Base-by-base conservation (phyloP, 2,329 filamentous ascomycete genomes). In the Fusarium sp. region DNA sequence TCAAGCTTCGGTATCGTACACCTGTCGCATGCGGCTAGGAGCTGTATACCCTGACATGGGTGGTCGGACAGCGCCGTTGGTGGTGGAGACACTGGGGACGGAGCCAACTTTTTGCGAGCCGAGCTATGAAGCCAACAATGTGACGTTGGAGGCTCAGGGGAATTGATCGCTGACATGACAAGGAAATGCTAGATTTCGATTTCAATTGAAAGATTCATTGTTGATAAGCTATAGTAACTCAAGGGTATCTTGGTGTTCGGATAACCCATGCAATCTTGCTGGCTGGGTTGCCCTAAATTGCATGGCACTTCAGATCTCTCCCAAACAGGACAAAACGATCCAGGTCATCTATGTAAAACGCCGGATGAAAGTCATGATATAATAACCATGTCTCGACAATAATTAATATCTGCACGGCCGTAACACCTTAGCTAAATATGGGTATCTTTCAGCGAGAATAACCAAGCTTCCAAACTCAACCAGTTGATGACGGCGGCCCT, bases 41-140 rank as follows among this genome's bases (percentile, higher is more conserved):
- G 72, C 73, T 67, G 54, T 65, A 71, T 58, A 61, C 65, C 72
- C 68, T 69, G 42, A 65, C 67, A 65, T 67, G 59, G 65, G 46
- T 68, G 59, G 60, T 58, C 51, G 58, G 58, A 64, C 58, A 63
- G 61, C 65, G 36, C 40, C 57, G 55, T 58, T 58, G 62, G 10
- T 54, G 65, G 72, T 74, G 73, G 73, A 65, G 71, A 62, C 64
- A 4, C 50, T 18, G 34, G 55, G 38, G 56, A 56, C 73, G 73
- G 72, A 74, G 64, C 50, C 69, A 75, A 69, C 73, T 73, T 76
- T 76, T 76, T 73, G 75, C 72, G 73, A 61, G 69, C 73, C 71
- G 75, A 70, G 34, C 51, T 51, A 29, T 50, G 55, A 67, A 68
- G 53, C 58, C 67, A 63, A 53, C 46, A 40, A 59, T 54, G 49